phyloP scores from a whole-genome alignment of 805 yeast genomes.

The Wickerhamomyces canadensis region DNA sequence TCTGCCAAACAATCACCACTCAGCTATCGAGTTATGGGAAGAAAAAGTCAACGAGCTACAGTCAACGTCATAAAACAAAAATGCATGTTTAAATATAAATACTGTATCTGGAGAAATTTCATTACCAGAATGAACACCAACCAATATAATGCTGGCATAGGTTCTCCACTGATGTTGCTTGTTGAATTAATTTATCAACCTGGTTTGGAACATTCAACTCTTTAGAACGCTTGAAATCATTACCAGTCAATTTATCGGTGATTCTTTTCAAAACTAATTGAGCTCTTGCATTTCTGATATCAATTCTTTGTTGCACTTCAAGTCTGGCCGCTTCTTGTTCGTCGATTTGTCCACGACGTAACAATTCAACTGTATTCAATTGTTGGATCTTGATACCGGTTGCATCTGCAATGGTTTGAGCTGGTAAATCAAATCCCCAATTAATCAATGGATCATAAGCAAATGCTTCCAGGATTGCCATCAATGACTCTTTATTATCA shows the following conservation, averaged over 20 bases:
- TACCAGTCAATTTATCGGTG: conserved; percentile 88
- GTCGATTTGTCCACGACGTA: conserved; percentile 69
- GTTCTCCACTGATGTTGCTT: conserved; percentile 94
- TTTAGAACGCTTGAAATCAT: conserved; percentile 71
- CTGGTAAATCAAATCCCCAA: conserved; percentile 96
- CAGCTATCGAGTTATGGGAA: conserved; percentile 43
- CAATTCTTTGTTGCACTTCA: conserved; percentile 63
- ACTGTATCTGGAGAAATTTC: not conserved
- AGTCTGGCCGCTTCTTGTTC: conserved; percentile 70
- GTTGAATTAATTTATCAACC: conserved; percentile 89
- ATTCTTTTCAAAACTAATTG: conserved; percentile 84
- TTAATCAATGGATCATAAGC: conserved; percentile 97
- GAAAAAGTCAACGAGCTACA: conserved; percentile 6
- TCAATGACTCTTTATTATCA: conserved; percentile 89
- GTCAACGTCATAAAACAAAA: not conserved
- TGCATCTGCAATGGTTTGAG: conserved; percentile 67
- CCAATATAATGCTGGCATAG: conserved; percentile 96
- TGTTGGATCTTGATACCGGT: conserved; percentile 66
- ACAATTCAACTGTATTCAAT: conserved; percentile 61
- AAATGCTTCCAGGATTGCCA: conserved; percentile 97
- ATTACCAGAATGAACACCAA: conserved; percentile 98
- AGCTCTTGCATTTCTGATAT: conserved; percentile 83
- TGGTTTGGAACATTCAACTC: conserved; percentile 82
- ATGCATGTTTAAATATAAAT: not conserved
- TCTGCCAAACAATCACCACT: conserved; percentile 16